Percentiles rank a stretch among this genome's conserved stretches.
Conservation (phyloP, 805 yeast species). For the Candida yuanshanica region DNA sequence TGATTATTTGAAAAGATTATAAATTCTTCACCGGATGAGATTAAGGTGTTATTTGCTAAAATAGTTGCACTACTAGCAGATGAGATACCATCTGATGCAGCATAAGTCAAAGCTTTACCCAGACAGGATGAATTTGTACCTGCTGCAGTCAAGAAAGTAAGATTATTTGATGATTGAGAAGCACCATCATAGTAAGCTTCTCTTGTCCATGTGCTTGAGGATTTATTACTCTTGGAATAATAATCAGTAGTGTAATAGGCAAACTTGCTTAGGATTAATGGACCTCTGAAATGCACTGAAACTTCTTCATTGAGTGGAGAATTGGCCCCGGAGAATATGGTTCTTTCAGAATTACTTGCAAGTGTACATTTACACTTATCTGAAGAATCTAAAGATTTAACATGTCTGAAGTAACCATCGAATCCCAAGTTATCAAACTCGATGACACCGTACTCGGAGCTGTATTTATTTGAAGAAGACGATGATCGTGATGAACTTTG, state of each 20-base stretch:
- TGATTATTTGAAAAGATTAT: constrained; percentile 51
- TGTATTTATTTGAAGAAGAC: constrained; percentile 6
- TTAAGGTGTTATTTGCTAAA: constrained; percentile 40
- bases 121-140: constrained; percentile 58
- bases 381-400: constrained; percentile 36
- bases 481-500: constrained; percentile 3
- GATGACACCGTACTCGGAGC: constrained; percentile 30
- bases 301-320: constrained; percentile 65
- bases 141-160: constrained; percentile 61
- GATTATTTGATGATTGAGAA: constrained; percentile 43
- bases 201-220: constrained; percentile 49
- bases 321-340: constrained; percentile 49
- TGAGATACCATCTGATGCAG: constrained; percentile 49
- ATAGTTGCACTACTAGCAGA: constrained; percentile 41
- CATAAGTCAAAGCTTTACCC: constrained; percentile 63
- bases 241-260: constrained; percentile 51
- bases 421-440: constrained; percentile 53
- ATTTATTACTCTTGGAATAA: constrained; percentile 29
- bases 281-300: constrained; percentile 78
- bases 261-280: constrained; percentile 53
- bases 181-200: constrained; percentile 54
- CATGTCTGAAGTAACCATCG: constrained; percentile 46
- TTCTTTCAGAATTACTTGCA: constrained; percentile 30
- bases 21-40: constrained; percentile 55
- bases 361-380: constrained; percentile 43